Conservation (phyloP, 306 rosid species). For the cucumber (Cucumis sativus) region DNA sequence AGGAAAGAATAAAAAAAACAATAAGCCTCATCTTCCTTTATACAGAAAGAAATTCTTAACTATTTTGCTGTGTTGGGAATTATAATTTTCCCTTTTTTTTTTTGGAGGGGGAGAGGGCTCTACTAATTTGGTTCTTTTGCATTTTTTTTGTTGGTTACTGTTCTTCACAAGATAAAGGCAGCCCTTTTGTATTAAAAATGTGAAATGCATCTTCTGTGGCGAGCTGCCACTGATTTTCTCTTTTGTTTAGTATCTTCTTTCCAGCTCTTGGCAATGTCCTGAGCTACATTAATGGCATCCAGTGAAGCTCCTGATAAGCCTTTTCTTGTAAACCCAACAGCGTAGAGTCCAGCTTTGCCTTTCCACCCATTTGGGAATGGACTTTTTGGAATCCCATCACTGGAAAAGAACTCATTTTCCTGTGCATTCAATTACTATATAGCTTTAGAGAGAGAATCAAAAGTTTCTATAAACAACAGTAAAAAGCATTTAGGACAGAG, state of each 20-base stretch:
- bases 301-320: conserved; percentile 82
- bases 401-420: conserved; percentile 71
- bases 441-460: background rate
- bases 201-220: conserved; percentile 85
- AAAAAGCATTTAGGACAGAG: background rate
- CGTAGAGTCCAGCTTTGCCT: conserved; percentile 71
- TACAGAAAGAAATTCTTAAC: conserved; percentile 8
- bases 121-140: background rate
- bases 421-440: conserved; percentile 13
- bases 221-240: conserved; percentile 44
- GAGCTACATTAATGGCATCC: conserved; percentile 77
- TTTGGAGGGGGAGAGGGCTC: conserved; percentile 8
- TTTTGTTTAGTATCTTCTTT: conserved; percentile 71
- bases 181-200: background rate
- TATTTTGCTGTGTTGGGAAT: background rate
- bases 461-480: background rate
- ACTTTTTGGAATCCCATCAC: conserved; percentile 62
- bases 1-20: conserved; percentile 14
- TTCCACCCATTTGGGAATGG: conserved; percentile 94
- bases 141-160: background rate
- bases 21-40: conserved; percentile 70
- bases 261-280: conserved; percentile 78
- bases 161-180: conserved; percentile 1
- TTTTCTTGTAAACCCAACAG: conserved; percentile 87
- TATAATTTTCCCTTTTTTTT: background rate